Percentiles rank a stretch among this genome's conserved stretches.
Evolutionary conservation across 1,284 basidiomycete species (phyloP).

Genomic region (Cryptococcus maquisensis): DNA sequence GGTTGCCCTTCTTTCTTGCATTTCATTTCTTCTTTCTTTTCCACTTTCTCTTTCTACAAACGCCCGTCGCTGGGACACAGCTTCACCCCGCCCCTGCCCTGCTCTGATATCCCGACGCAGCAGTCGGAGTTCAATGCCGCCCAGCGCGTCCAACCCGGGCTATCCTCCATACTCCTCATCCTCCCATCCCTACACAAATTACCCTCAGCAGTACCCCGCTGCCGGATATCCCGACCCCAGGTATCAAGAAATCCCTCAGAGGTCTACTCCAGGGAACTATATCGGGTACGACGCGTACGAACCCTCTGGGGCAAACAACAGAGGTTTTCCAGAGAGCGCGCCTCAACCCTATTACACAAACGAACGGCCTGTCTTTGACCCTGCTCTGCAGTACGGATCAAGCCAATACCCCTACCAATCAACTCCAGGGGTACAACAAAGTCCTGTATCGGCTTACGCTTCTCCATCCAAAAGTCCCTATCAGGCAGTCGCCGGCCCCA

Average conservation of each 20-base stretch:
- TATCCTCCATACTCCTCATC: neutral
- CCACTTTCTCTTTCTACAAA: too few species aligned
- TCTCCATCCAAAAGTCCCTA: neutral
- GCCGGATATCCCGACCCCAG: neutral
- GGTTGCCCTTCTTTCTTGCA: too few species aligned
- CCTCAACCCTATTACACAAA: neutral
- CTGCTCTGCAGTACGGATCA: neutral
- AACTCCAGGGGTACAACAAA: neutral
- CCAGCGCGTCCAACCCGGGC: neutral
- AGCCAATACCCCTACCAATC: neutral
- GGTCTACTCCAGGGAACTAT: neutral
- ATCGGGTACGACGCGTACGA: neutral
- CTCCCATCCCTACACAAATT: neutral
- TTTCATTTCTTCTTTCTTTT: too few species aligned
- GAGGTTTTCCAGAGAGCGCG: neutral
- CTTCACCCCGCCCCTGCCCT: neutral
- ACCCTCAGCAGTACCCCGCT: neutral
- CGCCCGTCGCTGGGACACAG: too few species aligned
- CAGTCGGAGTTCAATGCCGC: constrained; percentile 4
- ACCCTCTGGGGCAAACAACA: neutral
- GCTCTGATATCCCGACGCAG: too few species aligned
- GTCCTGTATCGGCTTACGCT: neutral
- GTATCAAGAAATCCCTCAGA: neutral
- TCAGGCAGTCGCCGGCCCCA: neutral
- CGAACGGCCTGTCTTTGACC: neutral